Evolutionary conservation across 192 early-diverging fungal genomes (phyloP).

Genomic region (Coemansia aciculifera): DNA sequence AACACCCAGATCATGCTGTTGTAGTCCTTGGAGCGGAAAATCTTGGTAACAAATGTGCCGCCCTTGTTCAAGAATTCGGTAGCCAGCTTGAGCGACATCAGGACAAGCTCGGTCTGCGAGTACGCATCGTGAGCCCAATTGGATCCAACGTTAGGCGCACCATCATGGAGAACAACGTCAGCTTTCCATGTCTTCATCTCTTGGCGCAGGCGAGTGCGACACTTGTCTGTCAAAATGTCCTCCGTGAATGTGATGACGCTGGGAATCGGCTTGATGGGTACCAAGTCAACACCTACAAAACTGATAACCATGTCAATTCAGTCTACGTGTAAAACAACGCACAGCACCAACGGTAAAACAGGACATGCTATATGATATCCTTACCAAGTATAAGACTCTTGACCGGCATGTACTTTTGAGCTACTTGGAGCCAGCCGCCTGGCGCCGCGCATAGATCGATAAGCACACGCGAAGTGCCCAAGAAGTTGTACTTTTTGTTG

Average conservation of each 20-base stretch:
- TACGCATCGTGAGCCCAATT: constrained; percentile 98
- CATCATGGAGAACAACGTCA: constrained; percentile 97
- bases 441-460: constrained; percentile 99
- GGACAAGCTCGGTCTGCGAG: constrained; percentile 89
- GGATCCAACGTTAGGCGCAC: constrained; percentile 96
- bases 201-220: constrained; percentile 76
- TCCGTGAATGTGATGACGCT: constrained; percentile 93
- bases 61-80: constrained; percentile 89
- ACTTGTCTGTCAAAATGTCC: constrained; percentile 96
- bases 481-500: constrained; percentile 98
- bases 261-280: constrained; percentile 93
- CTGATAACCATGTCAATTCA: constrained; percentile 6
- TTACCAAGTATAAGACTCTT: constrained; percentile 86
- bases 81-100: constrained; percentile 91
- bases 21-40: constrained; percentile 99
- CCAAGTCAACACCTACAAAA: constrained; percentile 78
- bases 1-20: constrained; percentile 99
- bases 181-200: constrained; percentile 99
- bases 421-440: constrained; percentile 98
- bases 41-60: constrained; percentile 96
- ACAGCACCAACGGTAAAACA: background rate
- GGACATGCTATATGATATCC: background rate
- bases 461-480: constrained; percentile 81
- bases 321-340: constrained; percentile 4
- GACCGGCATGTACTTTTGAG: constrained; percentile 97